Evolutionary conservation across 805 yeast genomes (phyloP), one percentile per base, ranked within the genome.

Genomic region (Candida easanensis): DNA sequence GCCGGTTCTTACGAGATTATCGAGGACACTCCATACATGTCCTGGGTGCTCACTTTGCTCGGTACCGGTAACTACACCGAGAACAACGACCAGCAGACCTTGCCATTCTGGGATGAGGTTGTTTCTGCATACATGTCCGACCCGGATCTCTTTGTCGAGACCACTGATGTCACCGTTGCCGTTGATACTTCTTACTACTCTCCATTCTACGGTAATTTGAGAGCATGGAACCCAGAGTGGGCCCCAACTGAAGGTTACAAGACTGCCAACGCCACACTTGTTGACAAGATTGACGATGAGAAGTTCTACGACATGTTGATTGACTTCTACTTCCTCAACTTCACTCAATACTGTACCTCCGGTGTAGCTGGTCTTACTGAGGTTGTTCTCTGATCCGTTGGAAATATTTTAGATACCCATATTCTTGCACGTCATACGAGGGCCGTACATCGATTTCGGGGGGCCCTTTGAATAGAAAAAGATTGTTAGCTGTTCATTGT

Each of bases 91-190:
- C 65, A 63, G 47, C 57, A 62, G 42, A 60, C 64, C n/a, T 54
- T 70, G 33, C 73, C 73, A 51, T 64, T 65, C 55, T 68, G 73
- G 73, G 73, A 68, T 53, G 69, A 65, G 38, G 72, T 65, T 45
- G 73, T 68, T 25, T 51, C 66, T 36, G 66, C 65, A 6, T 61
- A 58, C 52, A 58, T 68, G 61, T 58, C 64, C 4, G 58, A 44
- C 53, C 73, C 73, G 33, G 71, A 68, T 8, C 34, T 68, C 39
- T 50, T 68, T 15, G 36, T 49, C 13, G 58, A 54, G 35, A 54
- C 67, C 21, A 56, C 60, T 17, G 58, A 64, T 22, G 62, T 64
- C 38, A 45, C 55, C 27, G 60, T 58, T 39, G 66, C 70, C 13
- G 69, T 68, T 38, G 73, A 68, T 50, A 68, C 71, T 25, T 47